Evolutionary conservation across 192 early-diverging fungal species (phyloP).

Genomic region (Entophlyctis luteolus): DNA sequence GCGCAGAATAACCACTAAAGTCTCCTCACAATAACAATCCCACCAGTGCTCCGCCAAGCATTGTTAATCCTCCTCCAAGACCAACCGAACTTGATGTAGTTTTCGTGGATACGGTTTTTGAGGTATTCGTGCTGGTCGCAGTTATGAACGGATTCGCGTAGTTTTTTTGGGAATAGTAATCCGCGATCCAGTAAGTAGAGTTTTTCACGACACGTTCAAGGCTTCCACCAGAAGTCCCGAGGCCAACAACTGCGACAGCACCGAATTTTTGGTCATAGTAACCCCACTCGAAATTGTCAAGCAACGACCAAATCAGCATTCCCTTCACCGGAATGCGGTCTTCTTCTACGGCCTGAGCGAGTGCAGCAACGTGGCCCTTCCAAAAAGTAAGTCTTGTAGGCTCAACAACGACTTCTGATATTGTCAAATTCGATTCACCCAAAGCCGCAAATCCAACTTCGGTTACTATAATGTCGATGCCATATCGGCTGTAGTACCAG

Average conservation of each 20-base stretch:
- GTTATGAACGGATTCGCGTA: not conserved
- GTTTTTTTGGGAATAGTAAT: not conserved
- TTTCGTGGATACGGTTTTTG: too few species aligned
- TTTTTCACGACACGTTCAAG: conserved; percentile 5
- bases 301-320: conserved; percentile 38
- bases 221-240: not conserved
- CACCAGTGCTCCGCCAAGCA: too few species aligned
- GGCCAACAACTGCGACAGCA: not conserved
- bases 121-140: too few species aligned
- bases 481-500: conserved; percentile 9
- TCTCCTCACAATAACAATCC: too few species aligned
- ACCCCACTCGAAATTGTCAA: conserved; percentile 47
- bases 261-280: conserved; percentile 6
- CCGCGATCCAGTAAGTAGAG: not conserved
- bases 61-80: too few species aligned
- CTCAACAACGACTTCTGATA: conserved; percentile 9
- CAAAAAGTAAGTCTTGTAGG: conserved; percentile 29
- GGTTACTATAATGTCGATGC: conserved; percentile 20
- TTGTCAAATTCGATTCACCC: not conserved
- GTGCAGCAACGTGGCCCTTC: conserved; percentile 22
- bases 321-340: conserved; percentile 27
- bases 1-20: too few species aligned
- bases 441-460: conserved; percentile 16
- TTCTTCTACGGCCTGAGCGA: conserved; percentile 20
- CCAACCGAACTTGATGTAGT: too few species aligned